Base-by-base conservation (phyloP, 1,284 basidiomycete species). In the Marasmius sp. region DNA sequence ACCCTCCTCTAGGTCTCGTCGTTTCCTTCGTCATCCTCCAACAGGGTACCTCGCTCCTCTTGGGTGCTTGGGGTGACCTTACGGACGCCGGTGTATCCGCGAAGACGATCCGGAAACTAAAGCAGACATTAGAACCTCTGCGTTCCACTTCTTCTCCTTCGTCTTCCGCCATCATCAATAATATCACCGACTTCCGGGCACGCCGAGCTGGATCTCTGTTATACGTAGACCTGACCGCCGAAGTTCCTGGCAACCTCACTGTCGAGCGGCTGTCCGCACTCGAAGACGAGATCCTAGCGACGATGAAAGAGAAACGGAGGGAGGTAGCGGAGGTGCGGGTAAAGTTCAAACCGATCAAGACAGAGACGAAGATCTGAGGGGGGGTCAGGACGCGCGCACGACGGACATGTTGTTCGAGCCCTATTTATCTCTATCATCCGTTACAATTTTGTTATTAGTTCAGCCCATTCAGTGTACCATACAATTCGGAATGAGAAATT, bases 11-110 rank as follows among this genome's bases (percentile, higher is more conserved):
- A 92, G 91, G 92, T 12, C 77, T 98, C 18, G 75, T 97, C 59
- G 96, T 98, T 10, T 94, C 94, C 0, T 77, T 93, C 60, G 86
- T 98, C 68, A 97, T 98, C 72, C 81, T 97, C 27, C 85, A 84
- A 68, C 95, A 98, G 72, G 94, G 95, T n/a, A 77, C 88, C 50
- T 78, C 77, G 16, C 79, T 98, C 22, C 81, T 94, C 51, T 75
- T 82, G 51, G 86, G 86, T 14, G 92, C 95, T 1, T 85, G 93
- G 74, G 82, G 85, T 34, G 95, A 98, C 71, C 78, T 98, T 51
- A 92, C 92, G 2, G 95, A 98, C 71, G 91, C 90, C 7, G 88
- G 94, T 14, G 87, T 95, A 16, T 87, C 92, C 0, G 73, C 77
- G 1, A 74, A 77, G 59, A 89, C 86, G 41, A 81, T 81, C 54